phyloP scores from a whole-genome alignment of 164 flowering plant species.

The Macadamia tetraphylla region DNA sequence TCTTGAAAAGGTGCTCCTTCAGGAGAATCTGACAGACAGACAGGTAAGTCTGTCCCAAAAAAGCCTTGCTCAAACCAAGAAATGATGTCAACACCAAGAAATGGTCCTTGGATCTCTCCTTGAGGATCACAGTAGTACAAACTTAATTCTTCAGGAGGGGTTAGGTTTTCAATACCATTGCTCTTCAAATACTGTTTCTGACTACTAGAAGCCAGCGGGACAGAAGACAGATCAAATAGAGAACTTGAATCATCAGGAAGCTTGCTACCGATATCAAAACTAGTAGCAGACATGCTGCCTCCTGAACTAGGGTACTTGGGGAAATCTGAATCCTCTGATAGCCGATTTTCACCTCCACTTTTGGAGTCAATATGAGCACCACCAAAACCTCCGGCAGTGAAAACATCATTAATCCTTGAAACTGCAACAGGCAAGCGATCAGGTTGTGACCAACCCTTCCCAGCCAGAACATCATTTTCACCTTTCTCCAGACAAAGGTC shows the following conservation, averaged over 20 bases:
- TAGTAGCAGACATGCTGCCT: constrained; percentile 16
- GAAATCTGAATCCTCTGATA: constrained; percentile 14
- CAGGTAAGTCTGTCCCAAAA: constrained; percentile 82
- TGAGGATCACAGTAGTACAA: constrained; percentile 85
- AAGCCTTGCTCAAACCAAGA: constrained; percentile 92
- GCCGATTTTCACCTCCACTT: constrained; percentile 13
- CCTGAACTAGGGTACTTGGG: constrained; percentile 14
- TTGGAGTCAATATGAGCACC: constrained; percentile 16
- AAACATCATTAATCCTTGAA: constrained; percentile 10
- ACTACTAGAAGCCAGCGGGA: constrained; percentile 21
- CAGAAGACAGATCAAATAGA: constrained; percentile 25
- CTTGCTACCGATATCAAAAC: constrained; percentile 23
- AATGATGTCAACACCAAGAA: constrained; percentile 75
- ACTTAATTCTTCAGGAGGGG: constrained; percentile 61
- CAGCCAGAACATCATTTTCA: constrained; percentile 5
- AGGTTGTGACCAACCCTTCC: constrained; percentile 1
- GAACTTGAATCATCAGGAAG: constrained; percentile 45
- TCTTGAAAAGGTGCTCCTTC: constrained; percentile 60
- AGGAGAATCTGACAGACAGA: constrained; percentile 70
- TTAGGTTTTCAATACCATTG: constrained; percentile 16
- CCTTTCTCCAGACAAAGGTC: constrained; percentile 14
- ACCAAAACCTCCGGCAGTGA: constrained; percentile 12
- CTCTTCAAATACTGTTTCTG: constrained; percentile 16
- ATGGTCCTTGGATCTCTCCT: constrained; percentile 91
- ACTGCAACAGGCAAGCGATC: constrained; percentile 9